Base-by-base conservation (phyloP, 306 rosid genomes). In the Inga leiocalycina region DNA sequence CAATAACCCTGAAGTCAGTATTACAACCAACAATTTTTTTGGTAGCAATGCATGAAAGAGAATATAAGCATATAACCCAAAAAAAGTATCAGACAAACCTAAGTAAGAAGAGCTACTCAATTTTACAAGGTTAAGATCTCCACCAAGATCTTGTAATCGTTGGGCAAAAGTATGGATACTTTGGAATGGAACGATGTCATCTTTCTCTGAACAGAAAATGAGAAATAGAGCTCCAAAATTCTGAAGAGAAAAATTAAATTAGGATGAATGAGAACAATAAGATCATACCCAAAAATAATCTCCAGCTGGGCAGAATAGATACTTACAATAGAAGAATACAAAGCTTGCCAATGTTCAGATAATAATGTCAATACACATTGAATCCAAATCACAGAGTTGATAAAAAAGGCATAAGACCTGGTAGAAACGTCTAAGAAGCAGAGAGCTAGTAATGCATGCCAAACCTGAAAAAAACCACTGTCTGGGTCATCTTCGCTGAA, bases 211-310 rank as follows among this genome's bases (percentile, higher is more conserved):
- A 86, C 95, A 91, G 52, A 96, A 76, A 80, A 96, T 79, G 86
- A 96, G 99, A 91, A 88, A 94, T 14, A 98, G 97, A 77, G 99
- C 98, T 68, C 98, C 98, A 57, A 94, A 85, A 82, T 92, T 92
- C 99, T 96, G 72, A 77, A 74, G 17, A 72, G 59, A 15, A 46
- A 64, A 71, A 82, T 59, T 61, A 77, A n/a, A 85, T 24, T 62
- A 82, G 76, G 32, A 56, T 59, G 13, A 75, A 62, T 56, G 57
- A 51, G 64, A 39, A 72, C 75, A 78, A 71, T 6, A 46, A 71
- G 64, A 71, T 62, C 44, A 46, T 37, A 27, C 27, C 46, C 39
- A 7, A 24, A 14, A 72, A 69, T 8, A 69, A 69, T 22, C 2
- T 73, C 74, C 39, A 79, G 37, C 65, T 68, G 54, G 69, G 77